phyloP scores from a whole-genome alignment of 768 basidiomycete genomes.

The Albatrellus ellisii region DNA sequence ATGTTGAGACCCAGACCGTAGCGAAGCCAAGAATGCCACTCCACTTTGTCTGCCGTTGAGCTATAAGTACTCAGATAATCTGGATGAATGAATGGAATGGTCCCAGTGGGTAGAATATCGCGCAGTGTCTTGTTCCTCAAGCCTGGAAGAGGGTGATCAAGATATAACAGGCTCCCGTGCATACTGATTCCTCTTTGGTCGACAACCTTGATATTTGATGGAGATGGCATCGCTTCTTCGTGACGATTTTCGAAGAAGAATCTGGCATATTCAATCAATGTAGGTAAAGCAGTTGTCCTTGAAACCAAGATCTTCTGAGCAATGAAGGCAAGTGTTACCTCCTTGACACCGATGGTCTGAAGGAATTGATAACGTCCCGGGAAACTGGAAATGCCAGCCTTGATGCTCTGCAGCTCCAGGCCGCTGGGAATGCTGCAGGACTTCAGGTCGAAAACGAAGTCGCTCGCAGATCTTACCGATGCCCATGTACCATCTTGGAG shows the following conservation, averaged over 20 bases:
- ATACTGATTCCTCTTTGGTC: slow-evolving; percentile 1
- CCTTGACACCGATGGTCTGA: slow-evolving; percentile 4
- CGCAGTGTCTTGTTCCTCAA: no score
- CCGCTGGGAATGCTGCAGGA: slow-evolving; percentile 5
- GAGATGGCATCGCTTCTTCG: not conserved
- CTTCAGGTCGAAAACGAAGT: slow-evolving; percentile 3
- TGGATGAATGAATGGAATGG: slow-evolving; percentile 7
- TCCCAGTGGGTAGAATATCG: slow-evolving; percentile 4
- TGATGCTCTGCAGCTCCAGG: slow-evolving; percentile 9
- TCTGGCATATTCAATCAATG: slow-evolving; percentile 4
- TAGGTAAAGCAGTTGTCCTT: not conserved
- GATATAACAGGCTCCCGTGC: slow-evolving; percentile 4
- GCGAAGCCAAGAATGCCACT: slow-evolving; percentile 13
- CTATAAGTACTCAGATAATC: slow-evolving; percentile 7
- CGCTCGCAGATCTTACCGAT: not conserved
- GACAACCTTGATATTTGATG: slow-evolving; percentile 3
- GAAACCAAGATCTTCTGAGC: slow-evolving; percentile 6
- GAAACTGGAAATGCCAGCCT: not conserved
- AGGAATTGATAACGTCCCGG: slow-evolving; percentile 8
- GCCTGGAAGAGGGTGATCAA: no score
- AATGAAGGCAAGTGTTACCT: slow-evolving; percentile 3
- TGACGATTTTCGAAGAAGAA: slow-evolving; percentile 12
- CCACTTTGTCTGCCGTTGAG: slow-evolving; percentile 1
- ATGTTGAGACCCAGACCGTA: slow-evolving; percentile 7
- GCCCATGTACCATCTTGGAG: slow-evolving; percentile 7